Evolutionary conservation across 345 rosid species (phyloP).

Genomic region (Garcia nutans): DNA sequence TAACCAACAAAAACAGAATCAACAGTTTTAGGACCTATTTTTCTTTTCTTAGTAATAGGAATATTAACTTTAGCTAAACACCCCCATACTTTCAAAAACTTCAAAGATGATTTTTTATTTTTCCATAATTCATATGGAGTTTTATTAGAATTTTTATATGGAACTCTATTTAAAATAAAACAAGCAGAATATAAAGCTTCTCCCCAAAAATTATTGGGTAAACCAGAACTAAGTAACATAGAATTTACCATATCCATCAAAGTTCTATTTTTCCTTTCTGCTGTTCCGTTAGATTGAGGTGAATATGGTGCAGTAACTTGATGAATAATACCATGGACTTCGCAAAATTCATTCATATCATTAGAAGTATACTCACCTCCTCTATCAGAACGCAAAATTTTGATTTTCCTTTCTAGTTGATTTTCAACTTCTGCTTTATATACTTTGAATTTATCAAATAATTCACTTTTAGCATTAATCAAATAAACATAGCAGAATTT

Average conservation of each 20-base stretch:
- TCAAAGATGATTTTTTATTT: background rate
- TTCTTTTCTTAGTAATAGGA: background rate
- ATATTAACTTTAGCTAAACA: background rate
- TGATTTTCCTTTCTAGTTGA: background rate
- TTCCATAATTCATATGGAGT: background rate
- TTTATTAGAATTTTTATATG: background rate
- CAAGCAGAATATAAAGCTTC: background rate
- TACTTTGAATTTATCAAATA: background rate
- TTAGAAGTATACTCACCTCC: background rate
- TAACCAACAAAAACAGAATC: conserved; percentile 1
- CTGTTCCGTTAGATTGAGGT: background rate
- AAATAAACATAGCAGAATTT: background rate
- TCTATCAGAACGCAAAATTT: background rate
- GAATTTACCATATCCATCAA: background rate
- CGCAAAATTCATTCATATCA: background rate
- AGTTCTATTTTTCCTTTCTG: background rate
- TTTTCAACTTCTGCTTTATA: background rate
- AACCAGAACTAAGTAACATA: background rate
- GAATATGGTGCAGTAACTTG: background rate
- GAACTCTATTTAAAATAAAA: background rate
- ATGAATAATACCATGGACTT: background rate
- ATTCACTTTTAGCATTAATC: background rate
- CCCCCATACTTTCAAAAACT: conserved; percentile 6
- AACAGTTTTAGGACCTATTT: background rate
- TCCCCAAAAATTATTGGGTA: background rate